A percentile compares a stretch with the other conserved stretches of the same genome.
Evolutionary conservation across 768 basidiomycete genomes (phyloP).

Genomic region (Crepidotus variabilis): DNA sequence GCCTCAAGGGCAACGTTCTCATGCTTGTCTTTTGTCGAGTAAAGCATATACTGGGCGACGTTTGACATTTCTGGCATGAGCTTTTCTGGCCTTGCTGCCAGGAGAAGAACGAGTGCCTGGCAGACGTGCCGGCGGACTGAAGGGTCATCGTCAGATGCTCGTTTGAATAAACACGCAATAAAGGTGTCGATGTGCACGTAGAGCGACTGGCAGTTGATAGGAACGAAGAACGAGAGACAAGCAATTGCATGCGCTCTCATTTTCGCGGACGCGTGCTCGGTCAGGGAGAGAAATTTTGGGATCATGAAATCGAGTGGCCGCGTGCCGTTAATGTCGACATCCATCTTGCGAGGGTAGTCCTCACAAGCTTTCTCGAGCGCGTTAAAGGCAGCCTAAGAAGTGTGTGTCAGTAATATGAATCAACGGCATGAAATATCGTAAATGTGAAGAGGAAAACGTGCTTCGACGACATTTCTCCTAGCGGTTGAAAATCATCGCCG

Average conservation of each 20-base stretch:
- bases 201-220: slow-evolving; percentile 82
- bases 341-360: slow-evolving; percentile 93
- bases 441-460: too few species aligned
- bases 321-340: slow-evolving; percentile 90
- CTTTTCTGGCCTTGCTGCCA: slow-evolving; percentile 92
- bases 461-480: not conserved
- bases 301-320: slow-evolving; percentile 95
- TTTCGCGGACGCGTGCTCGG: slow-evolving; percentile 81
- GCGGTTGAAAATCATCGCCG: not conserved
- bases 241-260: slow-evolving; percentile 92
- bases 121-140: slow-evolving; percentile 94
- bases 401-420: slow-evolving; percentile 1
- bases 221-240: slow-evolving; percentile 92
- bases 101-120: slow-evolving; percentile 88
- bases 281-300: slow-evolving; percentile 87
- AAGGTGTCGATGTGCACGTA: slow-evolving; percentile 90
- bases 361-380: slow-evolving; percentile 94
- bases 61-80: slow-evolving; percentile 94
- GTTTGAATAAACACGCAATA: slow-evolving; percentile 90
- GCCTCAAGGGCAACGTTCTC: slow-evolving; percentile 96
- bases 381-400: slow-evolving; percentile 78
- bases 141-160: slow-evolving; percentile 92
- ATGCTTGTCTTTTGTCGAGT: slow-evolving; percentile 96
- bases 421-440: not conserved
- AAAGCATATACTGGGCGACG: slow-evolving; percentile 98